Percentiles rank a stretch among this genome's conserved stretches.
These are phyloP conservation scores for Neurospora sp. DNA, from an alignment of 495 filamentous ascomycete species.

Conservation along the genomic window DNA sequence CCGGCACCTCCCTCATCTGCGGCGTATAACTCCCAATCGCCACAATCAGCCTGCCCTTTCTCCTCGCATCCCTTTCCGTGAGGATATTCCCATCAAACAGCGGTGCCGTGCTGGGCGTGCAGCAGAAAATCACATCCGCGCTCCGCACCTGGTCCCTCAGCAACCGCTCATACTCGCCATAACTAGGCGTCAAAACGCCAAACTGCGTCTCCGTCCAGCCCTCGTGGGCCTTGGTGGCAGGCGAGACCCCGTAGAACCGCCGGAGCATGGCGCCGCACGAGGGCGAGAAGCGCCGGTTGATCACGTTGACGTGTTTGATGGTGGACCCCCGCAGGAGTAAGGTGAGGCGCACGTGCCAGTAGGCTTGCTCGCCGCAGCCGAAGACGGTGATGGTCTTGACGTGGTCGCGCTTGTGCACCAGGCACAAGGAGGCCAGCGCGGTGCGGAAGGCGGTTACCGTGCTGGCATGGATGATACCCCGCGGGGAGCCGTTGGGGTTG, in stretches of 20 bases:
- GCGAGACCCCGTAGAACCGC: constrained; percentile 43
- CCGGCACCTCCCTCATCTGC: constrained; percentile 78
- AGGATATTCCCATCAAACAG: constrained; percentile 45
- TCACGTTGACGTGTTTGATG: constrained; percentile 67
- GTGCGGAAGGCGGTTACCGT: constrained; percentile 91
- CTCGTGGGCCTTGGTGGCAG: constrained; percentile 41
- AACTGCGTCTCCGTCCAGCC: constrained; percentile 53
- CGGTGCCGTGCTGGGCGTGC: constrained; percentile 37
- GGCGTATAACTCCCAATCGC: constrained; percentile 78
- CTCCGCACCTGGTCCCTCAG: constrained; percentile 55
- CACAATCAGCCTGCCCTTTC: constrained; percentile 66
- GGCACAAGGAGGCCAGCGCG: constrained; percentile 65
- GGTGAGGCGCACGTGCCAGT: constrained; percentile 83
- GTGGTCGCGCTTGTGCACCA: constrained; percentile 58
- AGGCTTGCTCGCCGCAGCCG: constrained; percentile 83
- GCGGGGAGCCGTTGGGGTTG: constrained; percentile 49
- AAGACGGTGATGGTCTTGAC: constrained; percentile 73
- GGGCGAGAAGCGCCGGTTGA: constrained; percentile 54
- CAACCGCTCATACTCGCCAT: constrained; percentile 59
- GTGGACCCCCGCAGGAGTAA: constrained; percentile 62
- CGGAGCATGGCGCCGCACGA: constrained; percentile 45
- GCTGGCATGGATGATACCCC: constrained; percentile 73
- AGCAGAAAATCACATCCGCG: constrained; percentile 72
- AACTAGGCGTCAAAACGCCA: constrained; percentile 57
- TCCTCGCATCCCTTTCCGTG: constrained; percentile 56